These are phyloP conservation scores for Trichosporon ovoides DNA, from an alignment of 1,284 basidiomycete species.

Conservation along the genomic window DNA sequence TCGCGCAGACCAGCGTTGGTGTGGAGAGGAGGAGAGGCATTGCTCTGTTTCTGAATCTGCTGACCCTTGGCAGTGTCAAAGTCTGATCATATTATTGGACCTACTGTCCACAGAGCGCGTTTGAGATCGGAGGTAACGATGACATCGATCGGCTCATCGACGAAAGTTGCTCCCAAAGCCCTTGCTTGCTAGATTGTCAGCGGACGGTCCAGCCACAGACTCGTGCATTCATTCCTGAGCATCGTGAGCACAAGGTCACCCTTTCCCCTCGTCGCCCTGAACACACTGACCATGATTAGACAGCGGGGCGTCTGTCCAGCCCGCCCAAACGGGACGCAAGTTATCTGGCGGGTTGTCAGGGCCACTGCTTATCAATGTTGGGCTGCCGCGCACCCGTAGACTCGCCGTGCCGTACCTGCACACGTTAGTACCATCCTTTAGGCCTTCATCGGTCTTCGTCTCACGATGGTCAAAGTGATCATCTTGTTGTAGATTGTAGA, in stretches of 20 bases:
- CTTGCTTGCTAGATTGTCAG: slow-evolving; percentile 64
- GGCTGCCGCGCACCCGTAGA: slow-evolving; percentile 60
- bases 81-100: not conserved
- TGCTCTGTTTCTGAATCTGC: slow-evolving; percentile 42
- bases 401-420: slow-evolving; percentile 70
- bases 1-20: slow-evolving; percentile 41
- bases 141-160: slow-evolving; percentile 57
- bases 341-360: slow-evolving; percentile 36
- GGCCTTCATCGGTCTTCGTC: not conserved
- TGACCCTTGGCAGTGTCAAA: slow-evolving; percentile 30
- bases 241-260: slow-evolving; percentile 1
- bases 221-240: slow-evolving; percentile 60
- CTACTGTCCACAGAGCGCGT: slow-evolving; percentile 57
- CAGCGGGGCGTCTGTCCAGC: slow-evolving; percentile 74
- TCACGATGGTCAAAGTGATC: slow-evolving; percentile 50
- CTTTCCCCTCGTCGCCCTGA: not conserved
- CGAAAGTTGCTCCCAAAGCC: slow-evolving; percentile 63
- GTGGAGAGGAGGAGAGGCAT: slow-evolving; percentile 34
- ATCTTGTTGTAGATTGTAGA: slow-evolving; percentile 25
- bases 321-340: slow-evolving; percentile 61
- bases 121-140: slow-evolving; percentile 76
- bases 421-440: not conserved
- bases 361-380: not conserved
- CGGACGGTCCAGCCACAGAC: not conserved
- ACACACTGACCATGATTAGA: slow-evolving; percentile 70